Evolutionary conservation across 768 basidiomycete species (phyloP), one percentile per base, ranked within the genome.

Genomic region (Leccinellum rugosiceps): DNA sequence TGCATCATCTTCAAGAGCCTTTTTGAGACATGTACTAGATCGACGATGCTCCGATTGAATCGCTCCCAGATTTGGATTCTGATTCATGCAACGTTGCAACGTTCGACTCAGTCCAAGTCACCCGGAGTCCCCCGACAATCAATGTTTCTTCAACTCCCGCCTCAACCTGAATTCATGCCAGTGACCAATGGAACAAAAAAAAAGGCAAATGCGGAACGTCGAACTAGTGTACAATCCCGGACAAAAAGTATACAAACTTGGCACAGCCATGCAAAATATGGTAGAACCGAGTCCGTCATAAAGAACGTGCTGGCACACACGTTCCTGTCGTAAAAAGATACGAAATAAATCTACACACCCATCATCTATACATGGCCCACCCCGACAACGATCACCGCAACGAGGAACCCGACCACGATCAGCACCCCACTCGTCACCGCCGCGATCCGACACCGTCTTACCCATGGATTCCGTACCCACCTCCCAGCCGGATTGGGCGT

Each of bases 391-490:
- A 83, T 60, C 57, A 87, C 62, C 21, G 79, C 74, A 35, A 75
- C 81, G 43, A 87, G 77, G 60, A 85, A 78, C 4, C 80, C 85
- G 2, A 67, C 57, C 19, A 68, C 26, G 3, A 81, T 79, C 76
- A 77, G 72, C 62, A 75, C 75, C 72, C 74, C 87, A 67, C 78
- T 87, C 74, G 68, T 78, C 73, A 84, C 82, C 74, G 66, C 87
- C 66, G 78, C 89, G 73, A 75, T 80, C 73, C 80, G 82, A 77
- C 66, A 86, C 66, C 74, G 76, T 67, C 55, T 69, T 59, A 68
- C 83, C 70, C 64, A 82, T 51, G 58, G 69, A 53, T 78, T 75
- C 51, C 60, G 62, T 30, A 66, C 51, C 41, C 45, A 61, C 54
- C 57, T 56, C 49, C 48, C 45, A n/a, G 38, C 56, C 44, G 67